Conservation (phyloP, 345 rosid genomes). For the Streptanthus diversifolius region DNA sequence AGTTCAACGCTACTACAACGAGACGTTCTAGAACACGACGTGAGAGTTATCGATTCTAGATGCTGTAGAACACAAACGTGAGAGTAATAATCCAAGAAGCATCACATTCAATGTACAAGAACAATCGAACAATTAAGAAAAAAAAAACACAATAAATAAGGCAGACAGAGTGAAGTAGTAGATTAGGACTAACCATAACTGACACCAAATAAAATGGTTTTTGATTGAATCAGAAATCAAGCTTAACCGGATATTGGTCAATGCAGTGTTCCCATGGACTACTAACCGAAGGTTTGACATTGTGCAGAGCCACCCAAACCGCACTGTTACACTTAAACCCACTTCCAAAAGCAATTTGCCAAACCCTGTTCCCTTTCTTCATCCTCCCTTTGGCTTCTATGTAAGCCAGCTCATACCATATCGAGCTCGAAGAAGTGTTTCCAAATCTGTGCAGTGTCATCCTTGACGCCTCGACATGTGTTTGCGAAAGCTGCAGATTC, state of each 20-base stretch:
- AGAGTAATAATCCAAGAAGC: not conserved
- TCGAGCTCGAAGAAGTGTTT: conserved; percentile 65
- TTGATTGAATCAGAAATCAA: conserved; percentile 30
- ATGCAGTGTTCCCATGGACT: conserved; percentile 81
- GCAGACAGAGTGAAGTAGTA: conserved; percentile 12
- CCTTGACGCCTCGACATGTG: conserved; percentile 75
- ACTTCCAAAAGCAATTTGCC: conserved; percentile 55
- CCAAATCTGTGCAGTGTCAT: conserved; percentile 60
- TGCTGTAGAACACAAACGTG: not conserved
- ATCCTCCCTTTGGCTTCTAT: conserved; percentile 78
- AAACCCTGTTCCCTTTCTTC: conserved; percentile 71
- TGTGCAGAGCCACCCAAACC: conserved; percentile 61
- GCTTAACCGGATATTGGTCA: conserved; percentile 67
- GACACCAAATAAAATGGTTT: conserved; percentile 5
- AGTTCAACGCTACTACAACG: not conserved
- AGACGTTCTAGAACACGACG: not conserved
- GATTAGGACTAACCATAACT: conserved; percentile 16
- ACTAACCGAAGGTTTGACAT: conserved; percentile 50
- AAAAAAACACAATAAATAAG: not conserved
- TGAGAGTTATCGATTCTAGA: not conserved
- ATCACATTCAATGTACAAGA: conserved; percentile 1
- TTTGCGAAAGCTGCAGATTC: conserved; percentile 71
- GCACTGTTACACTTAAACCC: conserved; percentile 84
- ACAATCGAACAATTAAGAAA: not conserved
- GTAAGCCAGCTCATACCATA: conserved; percentile 90